These are phyloP conservation scores for Mucor sp. DNA, from an alignment of 371 early-diverging fungal species.

Conservation along the genomic window DNA sequence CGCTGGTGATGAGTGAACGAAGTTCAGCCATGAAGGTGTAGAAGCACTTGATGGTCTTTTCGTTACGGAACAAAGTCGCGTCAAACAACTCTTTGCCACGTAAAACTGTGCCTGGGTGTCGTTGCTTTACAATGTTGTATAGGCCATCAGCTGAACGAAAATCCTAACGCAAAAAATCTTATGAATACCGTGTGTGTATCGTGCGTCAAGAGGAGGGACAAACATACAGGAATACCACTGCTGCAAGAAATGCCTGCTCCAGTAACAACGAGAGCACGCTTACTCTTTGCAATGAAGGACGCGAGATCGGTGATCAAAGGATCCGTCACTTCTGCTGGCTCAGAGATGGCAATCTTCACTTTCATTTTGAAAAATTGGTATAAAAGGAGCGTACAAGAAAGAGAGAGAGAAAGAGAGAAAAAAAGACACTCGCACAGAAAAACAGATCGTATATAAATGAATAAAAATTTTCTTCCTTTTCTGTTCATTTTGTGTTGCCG, in stretches of 20 bases:
- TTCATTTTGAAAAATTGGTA: constrained; percentile 16
- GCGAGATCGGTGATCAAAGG: constrained; percentile 50
- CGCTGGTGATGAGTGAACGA: constrained; percentile 69
- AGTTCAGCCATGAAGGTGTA: constrained; percentile 95
- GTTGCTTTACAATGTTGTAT: constrained; percentile 81
- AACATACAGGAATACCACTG: constrained; percentile 83
- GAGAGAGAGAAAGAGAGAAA: neutral
- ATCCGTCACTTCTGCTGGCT: constrained; percentile 43
- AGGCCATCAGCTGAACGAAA: constrained; percentile 83
- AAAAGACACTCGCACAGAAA: no score
- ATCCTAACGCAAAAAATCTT: constrained; percentile 51
- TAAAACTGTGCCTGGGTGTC: constrained; percentile 73
- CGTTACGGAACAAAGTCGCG: constrained; percentile 83
- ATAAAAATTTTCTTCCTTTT: constrained; percentile 2
- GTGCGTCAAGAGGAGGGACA: no score
- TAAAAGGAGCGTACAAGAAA: neutral
- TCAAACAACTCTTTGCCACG: constrained; percentile 97
- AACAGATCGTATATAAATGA: neutral
- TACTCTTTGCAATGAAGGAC: constrained; percentile 62
- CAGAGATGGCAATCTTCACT: constrained; percentile 39
- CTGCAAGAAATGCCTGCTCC: constrained; percentile 95
- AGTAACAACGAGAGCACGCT: constrained; percentile 79
- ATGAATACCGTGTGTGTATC: neutral
- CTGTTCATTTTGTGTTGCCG: neutral
- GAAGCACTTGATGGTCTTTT: constrained; percentile 79